Conservation (phyloP, 257 asterid species). For the Fraxinus anomala region DNA sequence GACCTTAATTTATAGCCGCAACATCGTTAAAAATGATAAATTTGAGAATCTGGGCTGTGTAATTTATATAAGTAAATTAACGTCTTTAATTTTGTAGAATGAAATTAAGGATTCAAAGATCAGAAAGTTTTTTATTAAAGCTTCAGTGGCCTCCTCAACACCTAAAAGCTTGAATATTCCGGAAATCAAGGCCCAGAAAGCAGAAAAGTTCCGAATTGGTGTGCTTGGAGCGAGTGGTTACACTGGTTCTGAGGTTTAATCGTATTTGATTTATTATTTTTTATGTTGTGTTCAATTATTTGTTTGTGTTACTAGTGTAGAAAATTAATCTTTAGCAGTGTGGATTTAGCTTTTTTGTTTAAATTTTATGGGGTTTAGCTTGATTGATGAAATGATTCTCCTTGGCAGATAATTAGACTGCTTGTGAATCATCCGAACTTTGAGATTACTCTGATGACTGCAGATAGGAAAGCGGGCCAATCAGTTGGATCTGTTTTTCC, state of each 20-base stretch:
- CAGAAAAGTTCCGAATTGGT: conserved; percentile 13
- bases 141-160: conserved; percentile 15
- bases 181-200: conserved; percentile 2
- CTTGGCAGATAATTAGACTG: conserved; percentile 73
- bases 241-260: conserved; percentile 21
- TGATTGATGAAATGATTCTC: neutral
- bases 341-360: neutral
- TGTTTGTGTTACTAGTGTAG: neutral
- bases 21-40: neutral
- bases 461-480: conserved; percentile 93
- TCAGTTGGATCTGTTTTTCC: conserved; percentile 92
- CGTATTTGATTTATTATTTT: conserved; percentile 2
- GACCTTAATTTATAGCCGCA: neutral
- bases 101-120: neutral
- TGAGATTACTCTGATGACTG: conserved; percentile 78
- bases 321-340: neutral
- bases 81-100: conserved; percentile 4
- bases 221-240: conserved; percentile 25
- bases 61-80: neutral
- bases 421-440: conserved; percentile 75
- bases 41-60: neutral
- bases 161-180: neutral
- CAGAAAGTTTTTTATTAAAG: neutral
- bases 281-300: neutral
- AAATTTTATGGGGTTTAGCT: conserved; percentile 2